These are phyloP conservation scores for Nannochloropsis oceanica DNA, from an alignment of 108 stramenopile species.

Conservation along the genomic window DNA sequence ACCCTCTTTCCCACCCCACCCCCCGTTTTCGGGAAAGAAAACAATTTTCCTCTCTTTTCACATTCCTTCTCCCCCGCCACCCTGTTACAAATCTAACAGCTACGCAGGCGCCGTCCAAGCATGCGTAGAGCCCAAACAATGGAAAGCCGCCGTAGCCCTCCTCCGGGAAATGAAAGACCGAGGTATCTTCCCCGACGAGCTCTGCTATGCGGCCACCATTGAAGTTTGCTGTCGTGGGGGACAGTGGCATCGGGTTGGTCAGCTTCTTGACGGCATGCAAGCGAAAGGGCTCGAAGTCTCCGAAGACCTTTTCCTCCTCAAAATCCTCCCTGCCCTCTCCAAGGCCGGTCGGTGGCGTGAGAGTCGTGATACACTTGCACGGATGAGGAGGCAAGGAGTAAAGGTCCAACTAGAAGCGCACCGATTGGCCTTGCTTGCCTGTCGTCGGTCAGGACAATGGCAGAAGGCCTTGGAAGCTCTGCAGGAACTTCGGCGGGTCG, in stretches of 20 bases:
- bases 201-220: slow-evolving; percentile 1
- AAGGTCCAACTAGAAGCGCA: background rate
- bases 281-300: background rate
- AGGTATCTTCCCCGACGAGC: slow-evolving; percentile 2
- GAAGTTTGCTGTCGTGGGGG: slow-evolving; percentile 2
- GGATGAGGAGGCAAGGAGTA: background rate
- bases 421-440: background rate
- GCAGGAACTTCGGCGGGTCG: background rate
- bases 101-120: background rate
- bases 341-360: background rate
- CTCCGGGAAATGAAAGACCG: background rate
- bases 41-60: no score
- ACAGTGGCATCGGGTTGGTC: background rate
- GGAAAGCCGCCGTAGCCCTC: slow-evolving; percentile 1
- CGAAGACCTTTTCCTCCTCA: background rate
- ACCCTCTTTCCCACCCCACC: no score
- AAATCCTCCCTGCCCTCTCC: background rate
- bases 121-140: background rate
- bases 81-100: background rate
- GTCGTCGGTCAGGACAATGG: background rate
- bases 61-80: no score
- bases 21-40: no score
- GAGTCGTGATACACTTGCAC: background rate
- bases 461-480: background rate
- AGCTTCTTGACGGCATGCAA: slow-evolving; percentile 2